Base-by-base conservation (phyloP, 352 stramenopile species). In the Globisporangium spinosum region DNA sequence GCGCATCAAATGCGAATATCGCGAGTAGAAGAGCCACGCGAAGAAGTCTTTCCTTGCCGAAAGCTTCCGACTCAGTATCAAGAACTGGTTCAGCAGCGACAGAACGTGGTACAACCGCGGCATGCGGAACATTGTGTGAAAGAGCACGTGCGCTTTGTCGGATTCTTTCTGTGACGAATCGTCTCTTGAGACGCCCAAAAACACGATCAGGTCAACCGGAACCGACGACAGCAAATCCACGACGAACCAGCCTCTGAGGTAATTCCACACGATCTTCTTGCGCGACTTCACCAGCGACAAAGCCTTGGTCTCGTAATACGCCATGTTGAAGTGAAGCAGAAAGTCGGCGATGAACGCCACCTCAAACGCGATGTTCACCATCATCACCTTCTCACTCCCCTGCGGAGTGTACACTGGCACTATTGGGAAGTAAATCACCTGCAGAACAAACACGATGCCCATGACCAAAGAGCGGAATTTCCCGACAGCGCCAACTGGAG, bases 1-100 rank as follows among this genome's bases (percentile, higher is more conserved):
- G n/a, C 40, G 56, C 55, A 64, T 32, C 32, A 69, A 51, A 27
- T 69, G 64, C 13, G 56, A 63, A 34, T 69, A 69, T 17, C 56
- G 55, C 15, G 64, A 69, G 45, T 69, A 64, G n/a, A 64, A 59
- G 4, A 64, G 9, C 56, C 64, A 69, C 8, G 55, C 34, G 8
- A 57, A 64, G 40, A 64, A 35, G 43, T 64, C 43, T 35, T 64
- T 38, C 3, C 54, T 43, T 1, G 25, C 43, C 1, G 17, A 51
- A 13, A 64, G 43, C 29, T 35, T 58, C 7, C 40, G 53, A 13
- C 29, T 58, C 43, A 64, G 47, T n/a, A 47, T 27, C 55, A 59
- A 9, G 34, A 64, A 58, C 43, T 57, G 27, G 25, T 63, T 32
- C 20, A 62, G 34, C 15, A 7, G 27, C 15, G 10, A 12, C 12